These are phyloP conservation scores for Syzygium syzygioides DNA, from an alignment of 441 rosid genomes.

Conservation along the genomic window DNA sequence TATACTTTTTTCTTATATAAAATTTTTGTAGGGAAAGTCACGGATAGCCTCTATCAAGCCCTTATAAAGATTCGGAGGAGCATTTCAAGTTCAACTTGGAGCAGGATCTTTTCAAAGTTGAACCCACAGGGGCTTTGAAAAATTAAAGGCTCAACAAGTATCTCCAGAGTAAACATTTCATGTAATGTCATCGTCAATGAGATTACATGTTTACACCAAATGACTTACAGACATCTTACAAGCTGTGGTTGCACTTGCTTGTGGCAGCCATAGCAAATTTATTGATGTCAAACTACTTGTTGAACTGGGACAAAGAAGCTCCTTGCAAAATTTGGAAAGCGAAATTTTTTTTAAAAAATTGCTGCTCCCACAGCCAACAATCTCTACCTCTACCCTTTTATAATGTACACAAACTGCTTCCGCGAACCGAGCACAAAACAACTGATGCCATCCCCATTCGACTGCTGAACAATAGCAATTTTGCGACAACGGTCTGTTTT, in stretches of 20 bases:
- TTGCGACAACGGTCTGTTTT: fast-evolving
- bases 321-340: not conserved
- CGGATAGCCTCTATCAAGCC: not conserved
- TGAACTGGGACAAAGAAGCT: not conserved
- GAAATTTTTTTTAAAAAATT: not conserved
- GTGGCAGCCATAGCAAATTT: not conserved
- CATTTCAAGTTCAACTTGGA: not conserved
- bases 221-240: not conserved
- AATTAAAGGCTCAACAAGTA: not conserved
- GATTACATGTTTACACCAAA: not conserved
- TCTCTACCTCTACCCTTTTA: not conserved
- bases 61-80: not conserved
- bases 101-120: not conserved
- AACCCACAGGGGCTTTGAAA: not conserved
- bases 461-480: not conserved
- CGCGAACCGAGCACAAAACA: not conserved
- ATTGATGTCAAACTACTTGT: not conserved
- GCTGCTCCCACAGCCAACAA: not conserved
- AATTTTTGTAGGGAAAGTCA: not conserved
- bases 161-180: not conserved
- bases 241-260: not conserved
- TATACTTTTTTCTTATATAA: not conserved
- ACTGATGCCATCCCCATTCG: not conserved
- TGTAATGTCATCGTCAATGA: not conserved
- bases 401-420: not conserved